Percentiles rank a stretch among this genome's conserved stretches.
Conservation (phyloP, 352 stramenopile genomes). For the Phytophthora sojae region DNA sequence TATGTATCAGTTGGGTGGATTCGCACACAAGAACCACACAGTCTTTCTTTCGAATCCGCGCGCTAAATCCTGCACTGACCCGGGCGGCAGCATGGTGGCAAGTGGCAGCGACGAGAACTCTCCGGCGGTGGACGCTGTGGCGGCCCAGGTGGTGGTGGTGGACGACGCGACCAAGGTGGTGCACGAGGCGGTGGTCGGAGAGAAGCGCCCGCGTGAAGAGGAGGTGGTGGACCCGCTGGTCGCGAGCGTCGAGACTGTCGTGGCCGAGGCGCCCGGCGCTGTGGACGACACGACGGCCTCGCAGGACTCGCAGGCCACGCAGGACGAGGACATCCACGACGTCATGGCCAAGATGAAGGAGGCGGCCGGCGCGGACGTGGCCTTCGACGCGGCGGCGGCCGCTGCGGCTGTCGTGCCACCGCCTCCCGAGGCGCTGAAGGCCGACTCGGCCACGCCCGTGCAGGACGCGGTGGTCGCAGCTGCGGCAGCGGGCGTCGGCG, state of each 20-base stretch:
- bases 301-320: constrained; percentile 55
- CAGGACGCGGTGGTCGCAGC: constrained; percentile 33
- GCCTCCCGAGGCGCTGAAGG: constrained; percentile 30
- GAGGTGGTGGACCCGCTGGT: constrained; percentile 32
- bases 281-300: constrained; percentile 20
- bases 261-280: neutral
- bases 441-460: constrained; percentile 31
- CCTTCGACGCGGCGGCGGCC: constrained; percentile 40
- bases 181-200: constrained; percentile 28
- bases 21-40: constrained; percentile 32
- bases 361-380: constrained; percentile 39
- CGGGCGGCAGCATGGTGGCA: constrained; percentile 31
- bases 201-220: constrained; percentile 45
- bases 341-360: constrained; percentile 81
- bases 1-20: constrained; percentile 44
- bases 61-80: constrained; percentile 13
- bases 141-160: constrained; percentile 20
- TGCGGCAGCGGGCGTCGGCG: constrained; percentile 21
- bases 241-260: constrained; percentile 32
- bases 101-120: constrained; percentile 34
- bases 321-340: constrained; percentile 66
- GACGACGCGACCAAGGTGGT: constrained; percentile 31
- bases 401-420: constrained; percentile 28
- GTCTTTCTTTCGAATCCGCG: constrained; percentile 40
- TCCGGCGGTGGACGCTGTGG: constrained; percentile 17